Conservation (phyloP, 2,329 filamentous ascomycete species). For the Cytospora leucostoma region DNA sequence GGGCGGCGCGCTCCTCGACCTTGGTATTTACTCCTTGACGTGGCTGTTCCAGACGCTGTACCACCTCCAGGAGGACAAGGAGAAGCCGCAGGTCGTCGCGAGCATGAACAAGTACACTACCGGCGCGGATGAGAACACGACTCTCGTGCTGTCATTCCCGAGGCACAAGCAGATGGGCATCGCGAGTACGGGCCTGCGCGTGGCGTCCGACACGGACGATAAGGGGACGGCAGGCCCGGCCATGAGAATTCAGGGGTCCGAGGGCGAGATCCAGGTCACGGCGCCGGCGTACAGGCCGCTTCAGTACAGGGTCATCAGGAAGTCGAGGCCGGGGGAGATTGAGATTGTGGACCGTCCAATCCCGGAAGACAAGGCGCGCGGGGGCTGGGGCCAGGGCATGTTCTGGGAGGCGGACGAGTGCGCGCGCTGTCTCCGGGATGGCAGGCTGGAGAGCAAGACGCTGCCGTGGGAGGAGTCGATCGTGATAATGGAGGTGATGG, state of each 20-base stretch:
- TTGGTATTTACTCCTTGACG: constrained; percentile 85
- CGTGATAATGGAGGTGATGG: constrained; percentile 77
- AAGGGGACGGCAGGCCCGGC: constrained; percentile 62
- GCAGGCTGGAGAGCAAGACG: constrained; percentile 71
- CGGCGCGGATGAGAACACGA: constrained; percentile 77
- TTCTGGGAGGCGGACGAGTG: constrained; percentile 57
- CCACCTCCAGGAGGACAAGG: constrained; percentile 69
- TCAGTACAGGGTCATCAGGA: constrained; percentile 63
- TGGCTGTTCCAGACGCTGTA: constrained; percentile 92
- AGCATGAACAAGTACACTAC: constrained; percentile 73
- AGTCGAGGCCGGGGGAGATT: constrained; percentile 47
- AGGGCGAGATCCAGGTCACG: constrained; percentile 80
- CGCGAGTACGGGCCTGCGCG: constrained; percentile 65
- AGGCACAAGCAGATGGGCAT: constrained; percentile 69
- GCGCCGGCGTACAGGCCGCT: constrained; percentile 71
- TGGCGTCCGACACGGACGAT: constrained; percentile 62
- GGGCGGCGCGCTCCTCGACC: constrained; percentile 78
- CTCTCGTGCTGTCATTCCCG: constrained; percentile 76
- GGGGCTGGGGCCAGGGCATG: constrained; percentile 73
- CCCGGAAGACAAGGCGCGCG: constrained; percentile 50
- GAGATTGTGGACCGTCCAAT: constrained; percentile 57
- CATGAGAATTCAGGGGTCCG: constrained; percentile 77
- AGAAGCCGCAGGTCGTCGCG: constrained; percentile 67
- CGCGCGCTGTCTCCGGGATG: constrained; percentile 62
- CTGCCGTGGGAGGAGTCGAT: constrained; percentile 77